A percentile compares a stretch with the other conserved stretches of the same genome.
Conservation (phyloP, 2,329 filamentous ascomycete species). For the Aspergillus tanneri region DNA sequence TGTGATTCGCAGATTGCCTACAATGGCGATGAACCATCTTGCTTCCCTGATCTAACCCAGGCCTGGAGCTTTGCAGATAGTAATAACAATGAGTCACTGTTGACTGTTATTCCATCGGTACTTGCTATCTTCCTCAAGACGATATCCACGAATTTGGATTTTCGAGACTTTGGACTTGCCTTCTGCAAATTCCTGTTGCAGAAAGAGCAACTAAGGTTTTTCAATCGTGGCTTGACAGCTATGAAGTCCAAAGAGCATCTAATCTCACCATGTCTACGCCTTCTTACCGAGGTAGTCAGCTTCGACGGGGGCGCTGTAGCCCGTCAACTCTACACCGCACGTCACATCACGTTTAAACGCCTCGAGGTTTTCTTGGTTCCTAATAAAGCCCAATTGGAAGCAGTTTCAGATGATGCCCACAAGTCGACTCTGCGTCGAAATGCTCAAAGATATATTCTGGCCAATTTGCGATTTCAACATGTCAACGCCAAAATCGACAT, state of each 20-base stretch:
- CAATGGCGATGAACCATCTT: constrained; percentile 57
- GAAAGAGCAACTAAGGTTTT: constrained; percentile 74
- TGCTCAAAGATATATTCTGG: constrained; percentile 76
- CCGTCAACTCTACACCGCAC: constrained; percentile 71
- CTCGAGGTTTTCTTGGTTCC: constrained; percentile 78
- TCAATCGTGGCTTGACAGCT: constrained; percentile 75
- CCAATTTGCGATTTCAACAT: constrained; percentile 75
- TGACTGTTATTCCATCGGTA: constrained; percentile 77
- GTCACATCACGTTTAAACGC: constrained; percentile 75
- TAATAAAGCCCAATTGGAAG: constrained; percentile 53
- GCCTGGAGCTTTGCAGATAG: constrained; percentile 83
- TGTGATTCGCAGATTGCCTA: constrained; percentile 55
- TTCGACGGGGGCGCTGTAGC: constrained; percentile 84
- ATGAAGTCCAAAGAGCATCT: constrained; percentile 82
- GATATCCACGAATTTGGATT: constrained; percentile 70
- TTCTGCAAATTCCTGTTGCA: constrained; percentile 81
- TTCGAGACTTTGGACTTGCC: constrained; percentile 71
- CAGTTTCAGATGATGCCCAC: constrained; percentile 61
- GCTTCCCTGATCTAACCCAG: constrained; percentile 77
- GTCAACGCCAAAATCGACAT: constrained; percentile 77
- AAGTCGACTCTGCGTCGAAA: constrained; percentile 80
- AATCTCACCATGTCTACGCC: constrained; percentile 80
- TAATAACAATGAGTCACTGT: constrained; percentile 74
- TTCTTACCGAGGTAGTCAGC: constrained; percentile 79
- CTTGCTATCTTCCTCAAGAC: constrained; percentile 78